Conservation (phyloP, 257 asterid species). For the Penstemon davidsonii region DNA sequence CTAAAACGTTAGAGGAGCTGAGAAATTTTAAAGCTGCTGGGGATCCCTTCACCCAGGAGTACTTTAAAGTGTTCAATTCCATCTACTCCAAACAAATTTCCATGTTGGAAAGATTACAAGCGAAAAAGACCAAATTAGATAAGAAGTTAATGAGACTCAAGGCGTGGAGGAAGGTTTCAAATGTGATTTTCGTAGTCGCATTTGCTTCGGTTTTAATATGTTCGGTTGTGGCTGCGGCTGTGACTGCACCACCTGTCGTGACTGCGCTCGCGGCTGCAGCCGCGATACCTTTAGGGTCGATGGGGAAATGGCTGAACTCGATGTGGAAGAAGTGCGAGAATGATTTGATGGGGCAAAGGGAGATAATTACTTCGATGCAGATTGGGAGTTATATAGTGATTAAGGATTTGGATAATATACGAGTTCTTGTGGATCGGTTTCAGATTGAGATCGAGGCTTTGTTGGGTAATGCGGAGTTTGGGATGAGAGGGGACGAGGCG, state of each 20-base stretch:
- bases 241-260: constrained; percentile 77
- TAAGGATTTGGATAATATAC: constrained; percentile 58
- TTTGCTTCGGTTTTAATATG: constrained; percentile 68
- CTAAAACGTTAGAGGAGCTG: constrained; percentile 64
- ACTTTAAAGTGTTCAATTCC: constrained; percentile 52
- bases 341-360: constrained; percentile 59
- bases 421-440: constrained; percentile 55
- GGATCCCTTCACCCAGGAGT: constrained; percentile 72
- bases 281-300: constrained; percentile 72
- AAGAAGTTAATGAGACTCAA: constrained; percentile 45
- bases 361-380: constrained; percentile 56
- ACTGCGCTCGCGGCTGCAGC: constrained; percentile 86
- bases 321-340: constrained; percentile 68
- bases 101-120: constrained; percentile 58
- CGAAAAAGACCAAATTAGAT: constrained; percentile 60
- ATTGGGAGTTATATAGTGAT: constrained; percentile 52
- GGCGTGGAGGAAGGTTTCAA: constrained; percentile 71
- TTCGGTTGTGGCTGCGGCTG: constrained; percentile 87
- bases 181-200: constrained; percentile 63
- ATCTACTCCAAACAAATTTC: constrained; percentile 51
- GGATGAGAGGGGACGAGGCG: constrained; percentile 53
- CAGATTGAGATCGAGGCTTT: constrained; percentile 57
- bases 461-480: constrained; percentile 58
- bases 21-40: constrained; percentile 55
- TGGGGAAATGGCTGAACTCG: constrained; percentile 80